Evolutionary conservation across 257 asterid genomes (phyloP), one percentile per base, ranked within the genome.

Genomic region (Plantago major): DNA sequence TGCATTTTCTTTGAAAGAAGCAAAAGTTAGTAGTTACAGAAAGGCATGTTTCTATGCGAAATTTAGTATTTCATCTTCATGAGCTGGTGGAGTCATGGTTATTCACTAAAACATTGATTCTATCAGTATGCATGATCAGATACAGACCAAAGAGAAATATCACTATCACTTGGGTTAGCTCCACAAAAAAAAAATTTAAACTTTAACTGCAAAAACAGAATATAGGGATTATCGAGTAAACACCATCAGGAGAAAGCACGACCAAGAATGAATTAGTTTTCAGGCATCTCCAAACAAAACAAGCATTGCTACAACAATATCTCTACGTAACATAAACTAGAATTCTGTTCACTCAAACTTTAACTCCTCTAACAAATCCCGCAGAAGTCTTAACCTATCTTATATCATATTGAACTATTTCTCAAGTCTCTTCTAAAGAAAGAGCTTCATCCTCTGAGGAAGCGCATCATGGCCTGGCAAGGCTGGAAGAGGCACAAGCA

Each of bases 251-350:
- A 62, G 44, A 56, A 56, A 42, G 30, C 58, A 59, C 13, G 33
- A 15, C 52, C 55, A 5, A 43, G 45, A 65, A 65, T 12, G 2
- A 33, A 18, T 52, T 4, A 48, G 1, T 9, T 46, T 62, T 52
- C 55, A 54, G 19, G 66, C 53, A 58, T 59, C 42, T 43, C 61
- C 69, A 64, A 18, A 26, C 37, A 15, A 60, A 28, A 67, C 40
- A 58, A 22, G 11, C 60, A 42, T 53, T n/a, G 6, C 16, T 51
- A 40, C 28, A 55, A 51, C 42, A 7, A 26, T 5, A 7, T 60
- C 11, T 11, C 6, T 4, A 17, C 11, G 30, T 8, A 17, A 15
- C 40, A 33, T 54, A 58, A 58, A 63, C 42, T 57, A 46, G 18
- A 26, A 30, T 52, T 12, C 51, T 38, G 14, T 19, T 46, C 50